Percentiles rank a stretch among this genome's conserved stretches.
phyloP scores from a whole-genome alignment of 108 stramenopile genomes.

The Fragilaria crotonensis region DNA sequence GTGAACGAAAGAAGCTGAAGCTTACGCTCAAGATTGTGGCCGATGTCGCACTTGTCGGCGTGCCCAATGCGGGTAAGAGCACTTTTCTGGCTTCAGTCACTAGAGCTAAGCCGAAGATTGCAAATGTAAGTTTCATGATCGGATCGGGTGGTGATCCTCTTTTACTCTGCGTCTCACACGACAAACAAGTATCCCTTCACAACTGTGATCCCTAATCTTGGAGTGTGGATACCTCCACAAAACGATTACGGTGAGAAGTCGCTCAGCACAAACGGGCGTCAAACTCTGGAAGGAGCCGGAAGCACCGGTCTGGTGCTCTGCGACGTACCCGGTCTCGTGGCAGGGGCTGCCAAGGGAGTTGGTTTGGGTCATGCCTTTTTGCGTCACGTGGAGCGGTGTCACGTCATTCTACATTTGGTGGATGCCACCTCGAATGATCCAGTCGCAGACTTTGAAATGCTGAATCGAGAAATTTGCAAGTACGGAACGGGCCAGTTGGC shows the following conservation, averaged over 20 bases:
- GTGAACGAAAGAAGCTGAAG: slow-evolving; percentile 72
- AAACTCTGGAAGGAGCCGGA: slow-evolving; percentile 32
- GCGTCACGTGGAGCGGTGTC: slow-evolving; percentile 90
- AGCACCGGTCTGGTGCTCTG: slow-evolving; percentile 79
- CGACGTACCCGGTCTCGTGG: slow-evolving; percentile 91
- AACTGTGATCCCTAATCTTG: slow-evolving; percentile 94
- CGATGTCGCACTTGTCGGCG: slow-evolving; percentile 93
- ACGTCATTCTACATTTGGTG: slow-evolving; percentile 90
- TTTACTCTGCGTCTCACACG: neutral
- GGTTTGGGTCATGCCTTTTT: slow-evolving; percentile 91
- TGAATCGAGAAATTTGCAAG: slow-evolving; percentile 85
- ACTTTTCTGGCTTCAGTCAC: slow-evolving; percentile 86
- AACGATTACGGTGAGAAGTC: slow-evolving; percentile 13
- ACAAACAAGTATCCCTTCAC: slow-evolving; percentile 77
- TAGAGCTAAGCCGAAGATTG: slow-evolving; percentile 94
- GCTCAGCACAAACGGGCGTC: slow-evolving; percentile 4
- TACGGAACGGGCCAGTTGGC: slow-evolving; percentile 88
- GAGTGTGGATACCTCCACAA: slow-evolving; percentile 78
- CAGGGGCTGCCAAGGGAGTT: slow-evolving; percentile 77
- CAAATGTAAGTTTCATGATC: slow-evolving; percentile 40
- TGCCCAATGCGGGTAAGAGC: slow-evolving; percentile 95
- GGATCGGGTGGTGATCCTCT: neutral
- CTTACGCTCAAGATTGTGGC: slow-evolving; percentile 93
- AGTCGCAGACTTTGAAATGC: slow-evolving; percentile 87
- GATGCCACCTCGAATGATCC: slow-evolving; percentile 88